Percentiles rank a stretch among this genome's conserved stretches.
These are phyloP conservation scores for Fonsecaea monophora DNA, from an alignment of 2,329 filamentous ascomycete genomes.

Conservation along the genomic window DNA sequence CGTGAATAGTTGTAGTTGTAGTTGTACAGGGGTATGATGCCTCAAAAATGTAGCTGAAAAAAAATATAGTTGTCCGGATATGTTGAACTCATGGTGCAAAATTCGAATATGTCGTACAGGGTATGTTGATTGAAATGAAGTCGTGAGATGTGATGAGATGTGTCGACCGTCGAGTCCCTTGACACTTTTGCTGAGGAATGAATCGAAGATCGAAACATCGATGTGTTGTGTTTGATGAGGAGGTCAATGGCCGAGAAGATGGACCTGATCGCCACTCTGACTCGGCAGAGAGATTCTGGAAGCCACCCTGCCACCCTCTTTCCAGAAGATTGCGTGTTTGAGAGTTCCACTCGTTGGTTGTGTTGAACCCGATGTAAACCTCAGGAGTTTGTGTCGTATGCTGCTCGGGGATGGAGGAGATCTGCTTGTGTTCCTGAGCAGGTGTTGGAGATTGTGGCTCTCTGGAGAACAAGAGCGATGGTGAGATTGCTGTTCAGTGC, in stretches of 20 bases:
- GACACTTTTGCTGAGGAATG: not conserved
- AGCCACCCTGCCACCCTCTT: constrained; percentile 6
- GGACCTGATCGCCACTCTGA: not conserved
- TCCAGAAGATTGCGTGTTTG: not conserved
- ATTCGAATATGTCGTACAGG: not conserved
- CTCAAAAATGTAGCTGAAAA: not conserved
- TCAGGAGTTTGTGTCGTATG: not conserved
- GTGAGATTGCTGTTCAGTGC: not conserved
- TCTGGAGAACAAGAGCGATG: not conserved
- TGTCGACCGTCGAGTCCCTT: not conserved
- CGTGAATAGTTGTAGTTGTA: not conserved
- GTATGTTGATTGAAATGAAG: not conserved
- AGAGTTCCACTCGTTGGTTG: not conserved
- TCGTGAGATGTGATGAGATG: not conserved
- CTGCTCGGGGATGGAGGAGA: not conserved
- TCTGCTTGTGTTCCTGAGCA: not conserved
- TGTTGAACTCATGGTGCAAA: not conserved
- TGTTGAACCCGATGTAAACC: not conserved
- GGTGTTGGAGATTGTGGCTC: not conserved
- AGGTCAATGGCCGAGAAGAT: not conserved
- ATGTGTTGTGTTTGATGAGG: not conserved
- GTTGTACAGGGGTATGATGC: not conserved
- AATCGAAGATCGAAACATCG: not conserved
- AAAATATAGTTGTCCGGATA: not conserved
- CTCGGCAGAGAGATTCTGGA: not conserved